Percentiles rank a stretch among this genome's conserved stretches.
These are phyloP conservation scores for Chlamydomonas sp. DNA, from an alignment of 139 green algal genomes.

Conservation along the genomic window DNA sequence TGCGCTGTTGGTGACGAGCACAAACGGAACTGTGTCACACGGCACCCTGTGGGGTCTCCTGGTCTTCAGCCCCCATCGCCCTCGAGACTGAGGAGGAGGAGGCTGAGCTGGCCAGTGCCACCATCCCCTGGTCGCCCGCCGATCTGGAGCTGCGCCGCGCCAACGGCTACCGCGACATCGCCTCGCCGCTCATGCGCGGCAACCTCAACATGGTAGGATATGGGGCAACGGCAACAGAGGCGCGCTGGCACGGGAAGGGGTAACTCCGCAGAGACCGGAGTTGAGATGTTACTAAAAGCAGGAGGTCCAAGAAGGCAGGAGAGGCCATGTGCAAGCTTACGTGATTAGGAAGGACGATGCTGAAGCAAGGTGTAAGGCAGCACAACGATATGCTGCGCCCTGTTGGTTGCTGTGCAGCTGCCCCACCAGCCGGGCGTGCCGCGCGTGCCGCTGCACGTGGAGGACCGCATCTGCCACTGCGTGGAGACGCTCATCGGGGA, in stretches of 20 bases:
- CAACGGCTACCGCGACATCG: conserved; percentile 72
- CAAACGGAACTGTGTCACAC: neutral
- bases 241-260: too few relatives aligned
- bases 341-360: too few relatives aligned
- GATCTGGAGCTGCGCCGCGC: conserved; percentile 48
- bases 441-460: conserved; percentile 28
- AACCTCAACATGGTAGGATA: conserved; percentile 52
- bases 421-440: conserved; percentile 31
- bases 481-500: conserved; percentile 62
- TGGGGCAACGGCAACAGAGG: neutral
- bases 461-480: conserved; percentile 57
- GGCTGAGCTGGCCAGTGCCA: conserved; percentile 3
- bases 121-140: conserved; percentile 5
- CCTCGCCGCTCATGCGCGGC: conserved; percentile 72
- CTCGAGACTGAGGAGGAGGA: neutral
- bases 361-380: too few relatives aligned
- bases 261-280: too few relatives aligned
- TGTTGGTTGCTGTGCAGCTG: neutral
- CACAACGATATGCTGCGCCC: too few relatives aligned
- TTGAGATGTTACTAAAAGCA: too few relatives aligned
- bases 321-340: too few relatives aligned
- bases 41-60: neutral
- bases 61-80: neutral
- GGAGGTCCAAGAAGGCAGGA: too few relatives aligned
- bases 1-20: neutral